Percentiles rank a stretch among this genome's conserved stretches.
Conservation (phyloP, 495 filamentous ascomycete genomes). For the Hyaloscypha hepaticicola region DNA sequence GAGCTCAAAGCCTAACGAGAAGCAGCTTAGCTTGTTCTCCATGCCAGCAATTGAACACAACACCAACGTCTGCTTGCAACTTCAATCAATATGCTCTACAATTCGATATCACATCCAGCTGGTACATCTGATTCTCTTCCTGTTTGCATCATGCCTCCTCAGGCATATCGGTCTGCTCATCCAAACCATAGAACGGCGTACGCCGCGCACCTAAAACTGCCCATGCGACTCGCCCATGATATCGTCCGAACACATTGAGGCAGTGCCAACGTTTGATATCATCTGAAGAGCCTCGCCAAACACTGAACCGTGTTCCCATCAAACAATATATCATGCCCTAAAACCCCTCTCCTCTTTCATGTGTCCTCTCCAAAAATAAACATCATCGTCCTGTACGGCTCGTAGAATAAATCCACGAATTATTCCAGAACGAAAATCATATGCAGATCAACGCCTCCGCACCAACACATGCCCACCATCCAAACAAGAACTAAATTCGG, state of each 20-base stretch:
- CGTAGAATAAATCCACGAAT: neutral
- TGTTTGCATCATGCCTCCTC: neutral
- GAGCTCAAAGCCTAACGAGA: no score
- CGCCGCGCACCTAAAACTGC: neutral
- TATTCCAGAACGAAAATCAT: conserved; percentile 5
- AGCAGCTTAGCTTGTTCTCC: no score
- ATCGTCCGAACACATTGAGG: neutral
- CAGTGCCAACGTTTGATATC: conserved; percentile 16
- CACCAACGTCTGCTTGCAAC: neutral
- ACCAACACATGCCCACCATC: neutral
- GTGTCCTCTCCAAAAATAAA: no score
- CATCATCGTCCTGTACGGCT: neutral
- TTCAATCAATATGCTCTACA: neutral
- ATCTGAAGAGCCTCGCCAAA: conserved; percentile 13
- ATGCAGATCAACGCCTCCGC: conserved; percentile 1
- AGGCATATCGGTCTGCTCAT: neutral
- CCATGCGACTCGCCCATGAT: neutral
- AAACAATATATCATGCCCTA: neutral
- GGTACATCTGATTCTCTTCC: neutral
- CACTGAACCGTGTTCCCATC: neutral
- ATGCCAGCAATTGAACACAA: no score
- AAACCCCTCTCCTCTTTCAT: neutral
- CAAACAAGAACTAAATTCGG: no score
- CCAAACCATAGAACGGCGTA: neutral
- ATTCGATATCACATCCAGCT: neutral